Evolutionary conservation across 768 basidiomycete species (phyloP).

Genomic region (Xerocomus spinulosus): DNA sequence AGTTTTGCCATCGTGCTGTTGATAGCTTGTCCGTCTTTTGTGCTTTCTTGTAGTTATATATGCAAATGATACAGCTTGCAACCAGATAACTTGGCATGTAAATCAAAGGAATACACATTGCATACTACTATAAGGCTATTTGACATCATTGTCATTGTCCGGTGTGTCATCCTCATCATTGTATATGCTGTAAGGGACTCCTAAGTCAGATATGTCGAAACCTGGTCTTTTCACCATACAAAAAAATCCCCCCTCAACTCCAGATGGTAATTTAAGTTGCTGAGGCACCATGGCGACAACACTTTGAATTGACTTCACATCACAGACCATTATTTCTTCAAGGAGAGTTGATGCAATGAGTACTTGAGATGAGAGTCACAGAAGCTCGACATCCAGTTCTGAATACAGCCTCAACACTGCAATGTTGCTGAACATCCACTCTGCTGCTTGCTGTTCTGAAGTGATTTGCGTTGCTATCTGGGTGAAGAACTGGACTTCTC

Average conservation of each 20-base stretch:
- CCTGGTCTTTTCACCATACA: conserved; percentile 30
- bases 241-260: conserved; percentile 9
- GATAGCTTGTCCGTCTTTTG: too few relatives aligned
- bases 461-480: neutral
- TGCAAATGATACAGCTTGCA: too few relatives aligned
- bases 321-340: conserved; percentile 13
- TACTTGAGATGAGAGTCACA: conserved; percentile 16
- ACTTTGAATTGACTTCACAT: conserved; percentile 13
- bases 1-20: too few relatives aligned
- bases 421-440: neutral
- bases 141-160: neutral
- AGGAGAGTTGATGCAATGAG: conserved; percentile 15
- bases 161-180: neutral
- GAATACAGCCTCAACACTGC: conserved; percentile 23
- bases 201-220: conserved; percentile 12
- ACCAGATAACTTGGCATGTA: too few relatives aligned
- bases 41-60: too few relatives aligned
- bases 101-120: too few relatives aligned
- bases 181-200: conserved; percentile 2
- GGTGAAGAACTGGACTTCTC: conserved; percentile 20
- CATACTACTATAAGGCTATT: too few relatives aligned
- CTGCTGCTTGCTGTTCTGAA: neutral
- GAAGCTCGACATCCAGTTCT: conserved; percentile 12
- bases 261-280: neutral
- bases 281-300: conserved; percentile 27